Base-by-base conservation (phyloP, 495 filamentous ascomycete species). In the Xylaria bambusicola region DNA sequence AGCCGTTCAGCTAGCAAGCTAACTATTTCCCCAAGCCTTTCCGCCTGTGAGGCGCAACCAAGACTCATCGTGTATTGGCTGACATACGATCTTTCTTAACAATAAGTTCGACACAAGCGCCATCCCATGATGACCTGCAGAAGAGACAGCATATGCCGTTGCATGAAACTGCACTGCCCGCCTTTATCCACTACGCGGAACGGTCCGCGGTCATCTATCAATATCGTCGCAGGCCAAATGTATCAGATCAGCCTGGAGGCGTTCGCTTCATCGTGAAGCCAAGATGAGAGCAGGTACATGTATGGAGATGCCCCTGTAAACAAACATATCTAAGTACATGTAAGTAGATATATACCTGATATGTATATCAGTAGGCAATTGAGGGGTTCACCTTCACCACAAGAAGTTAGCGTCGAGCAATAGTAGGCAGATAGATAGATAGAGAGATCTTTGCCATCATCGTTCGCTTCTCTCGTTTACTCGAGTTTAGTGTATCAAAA, bases 131-230 rank as follows among this genome's bases (percentile, higher is more conserved):
- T 33, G 10, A 33, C n/a, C 21, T 53, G 36, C 51, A 53, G 10
- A 27, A 24, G 15, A 41, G 27, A 38, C 6, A 38, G 12, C 20
- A 52, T 42, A 36, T 50, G 21, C 21, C 10, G 23, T 36, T 41
- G 23, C 50, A 38, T 40, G 13, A 41, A 18, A 15, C 35, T 52
- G 26, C 38, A 31, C 52, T 17, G 24, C 24, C 40, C 2, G 24
- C 38, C 40, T 10, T 26, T 52, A n/a, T 40, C 15, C 13, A 2
- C 12, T 15, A 13, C 15, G 35, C 12, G 23, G 46, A 31, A 48
- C 15, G n/a, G 35, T 52, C 50, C 50, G 50, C 33, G 31, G 36
- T 38, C 20, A 52, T 29, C 18, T 38, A 13, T 24, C 48, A n/a
- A 54, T 20, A 26, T 10, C 36, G 26, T 10, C 20, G 20, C 21